Base-by-base conservation (phyloP, 495 filamentous ascomycete species). In the Aspergillus bertholletiae region DNA sequence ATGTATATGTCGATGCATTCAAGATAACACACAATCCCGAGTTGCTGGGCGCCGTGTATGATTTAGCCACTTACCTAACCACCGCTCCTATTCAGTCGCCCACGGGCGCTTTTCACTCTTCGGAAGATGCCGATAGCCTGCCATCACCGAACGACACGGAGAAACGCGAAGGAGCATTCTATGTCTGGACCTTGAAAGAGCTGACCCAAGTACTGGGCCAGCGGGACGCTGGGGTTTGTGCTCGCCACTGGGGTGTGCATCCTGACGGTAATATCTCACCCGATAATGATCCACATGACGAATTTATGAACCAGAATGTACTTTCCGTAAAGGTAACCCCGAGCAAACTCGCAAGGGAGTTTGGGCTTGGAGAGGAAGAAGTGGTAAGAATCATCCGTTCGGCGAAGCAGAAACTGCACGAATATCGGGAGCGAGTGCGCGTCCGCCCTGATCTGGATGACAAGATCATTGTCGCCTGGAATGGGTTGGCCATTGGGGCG, bases 121-220 rank as follows among this genome's bases (percentile, higher is more conserved):
- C 89, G 26, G 94, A 98, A 70, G 92, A 95, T 62, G 93, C 94
- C 0, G 92, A 97, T 68, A 96, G 90, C n/a, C 82, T 82, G 23
- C 87, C 87, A 45, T 80, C 80, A 18, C 81, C 76, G 28, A 84
- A 84, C 9, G 93, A 97, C 62, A 80, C 76, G 0, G 89, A 96
- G 50, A 95, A 92, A 76, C 83, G 89, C 20, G 93, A 97, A 68
- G 94, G 94, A 18, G 94, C 94, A 2, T 97, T 90, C 63, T 97
- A 98, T 63, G 83, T 96, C 18, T 98, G 93, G 92, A 96, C 92
- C 0, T 74, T 88, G 51, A 87, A 90, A 59, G 93, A 97, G 59
- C 86, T 97, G 58, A 86, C 90, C 30, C 79, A 83, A 47, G 81
- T 96, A 4, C 82, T 97, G 2, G 86, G 84, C 4, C 71, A 83